These are phyloP conservation scores for Tuber magnatum DNA, from an alignment of 495 filamentous ascomycete genomes.

Conservation along the genomic window DNA sequence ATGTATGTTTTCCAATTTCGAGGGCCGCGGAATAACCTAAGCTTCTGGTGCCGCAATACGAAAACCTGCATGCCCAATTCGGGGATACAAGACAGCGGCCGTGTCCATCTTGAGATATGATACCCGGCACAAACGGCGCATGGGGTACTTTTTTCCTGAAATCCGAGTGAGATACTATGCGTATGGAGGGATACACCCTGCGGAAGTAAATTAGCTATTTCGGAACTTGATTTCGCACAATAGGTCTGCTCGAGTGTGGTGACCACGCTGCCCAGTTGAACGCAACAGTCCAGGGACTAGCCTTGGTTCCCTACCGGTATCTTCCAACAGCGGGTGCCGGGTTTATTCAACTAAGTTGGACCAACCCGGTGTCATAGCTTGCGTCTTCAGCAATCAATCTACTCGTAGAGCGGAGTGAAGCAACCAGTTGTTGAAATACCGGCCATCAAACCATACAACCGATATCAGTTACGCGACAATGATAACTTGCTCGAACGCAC, in stretches of 20 bases:
- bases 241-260: not conserved
- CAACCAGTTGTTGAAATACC: not conserved
- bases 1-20: not conserved
- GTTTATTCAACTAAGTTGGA: not conserved
- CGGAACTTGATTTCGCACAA: not conserved
- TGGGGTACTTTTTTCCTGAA: not conserved
- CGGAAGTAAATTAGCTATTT: not conserved
- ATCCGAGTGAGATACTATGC: constrained; percentile 1
- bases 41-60: not conserved
- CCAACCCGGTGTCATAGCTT: not conserved
- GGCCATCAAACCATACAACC: not conserved
- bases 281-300: not conserved
- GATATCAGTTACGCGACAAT: not conserved
- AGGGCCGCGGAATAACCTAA: not conserved
- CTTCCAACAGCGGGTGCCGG: not conserved
- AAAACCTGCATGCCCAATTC: not conserved
- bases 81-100: not conserved
- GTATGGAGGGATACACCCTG: constrained; percentile 1
- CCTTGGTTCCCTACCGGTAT: not conserved
- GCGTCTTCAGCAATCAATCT: not conserved
- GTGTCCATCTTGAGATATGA: not conserved
- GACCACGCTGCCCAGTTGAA: not conserved
- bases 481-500: not conserved
- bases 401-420: not conserved
- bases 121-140: not conserved